Evolutionary conservation across 257 asterid genomes (phyloP), one percentile per base, ranked within the genome.

Genomic region (Voacanga thouarsii): DNA sequence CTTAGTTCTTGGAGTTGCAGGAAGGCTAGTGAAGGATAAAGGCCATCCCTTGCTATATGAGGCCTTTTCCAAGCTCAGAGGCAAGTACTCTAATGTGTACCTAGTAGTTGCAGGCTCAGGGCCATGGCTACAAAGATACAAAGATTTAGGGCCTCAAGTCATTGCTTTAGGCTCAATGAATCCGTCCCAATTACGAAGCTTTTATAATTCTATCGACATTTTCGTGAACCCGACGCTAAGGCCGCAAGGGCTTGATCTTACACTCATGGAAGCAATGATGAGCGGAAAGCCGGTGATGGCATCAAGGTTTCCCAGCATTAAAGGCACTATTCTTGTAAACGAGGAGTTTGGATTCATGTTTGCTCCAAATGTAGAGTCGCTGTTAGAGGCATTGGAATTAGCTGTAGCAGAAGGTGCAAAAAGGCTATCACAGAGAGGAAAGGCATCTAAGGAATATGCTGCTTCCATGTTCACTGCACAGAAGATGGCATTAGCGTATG

Each of bases 231-330:
- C 97, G 12, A 92, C 97, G 7, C 89, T 92, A n/a, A 78, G 99
- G 85, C 99, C 99, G 30, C 99, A 94, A 66, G 99, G 99, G 78
- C 96, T 94, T 39, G 99, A 94, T 84, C 95, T 90, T 5, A 94
- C 97, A 7, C 82, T 94, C 4, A 90, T 91, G 97, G 99, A 94
- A 81, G 97, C 98, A 16, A 91, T 92, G 97, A 87, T 94, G 96
- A 92, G 94, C 55, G 99, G 98, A 65, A 94, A 91, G 77, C 89
- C 99, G 6, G 91, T 94, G 1, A 88, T 92, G 97, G 99, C 99
- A 21, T 90, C 99, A 37, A 87, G 97, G 75, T 92, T 92, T 74
- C 97, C 99, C 0, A 94, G 99, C 65, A 92, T 94, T 55, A 94
- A 89, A 74, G 97, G 99, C 55, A 92, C 97, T 1, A 86, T 92